A percentile compares a stretch with the other conserved stretches of the same genome.
These are phyloP conservation scores for Aspergillus ustus DNA, from an alignment of 2,329 filamentous ascomycete species.

Conservation along the genomic window DNA sequence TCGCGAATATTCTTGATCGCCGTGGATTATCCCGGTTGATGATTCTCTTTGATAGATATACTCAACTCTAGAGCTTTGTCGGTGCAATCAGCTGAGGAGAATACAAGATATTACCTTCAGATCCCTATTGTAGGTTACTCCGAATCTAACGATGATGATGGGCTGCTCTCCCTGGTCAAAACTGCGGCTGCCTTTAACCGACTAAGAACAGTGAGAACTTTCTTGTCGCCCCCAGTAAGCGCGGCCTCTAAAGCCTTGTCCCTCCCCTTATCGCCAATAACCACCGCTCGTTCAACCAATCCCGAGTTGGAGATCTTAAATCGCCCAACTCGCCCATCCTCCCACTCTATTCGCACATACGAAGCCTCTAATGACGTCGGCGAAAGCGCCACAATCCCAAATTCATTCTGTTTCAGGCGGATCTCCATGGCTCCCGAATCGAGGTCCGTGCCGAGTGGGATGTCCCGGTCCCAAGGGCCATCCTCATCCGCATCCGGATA, in stretches of 20 bases:
- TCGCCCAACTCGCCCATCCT: slow-evolving; percentile 48
- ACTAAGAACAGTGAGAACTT: slow-evolving; percentile 41
- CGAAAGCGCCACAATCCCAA: slow-evolving; percentile 42
- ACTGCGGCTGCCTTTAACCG: slow-evolving; percentile 29
- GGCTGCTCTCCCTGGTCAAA: neutral
- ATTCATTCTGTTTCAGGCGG: slow-evolving; percentile 23
- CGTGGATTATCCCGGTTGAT: slow-evolving; percentile 2
- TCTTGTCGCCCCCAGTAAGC: slow-evolving; percentile 40
- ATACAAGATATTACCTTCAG: neutral
- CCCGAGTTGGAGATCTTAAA: slow-evolving; percentile 49
- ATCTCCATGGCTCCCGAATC: slow-evolving; percentile 16
- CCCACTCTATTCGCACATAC: slow-evolving; percentile 51
- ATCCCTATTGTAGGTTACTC: neutral
- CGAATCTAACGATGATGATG: neutral
- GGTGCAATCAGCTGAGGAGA: neutral
- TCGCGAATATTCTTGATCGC: slow-evolving; percentile 31
- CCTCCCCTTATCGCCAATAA: slow-evolving; percentile 46
- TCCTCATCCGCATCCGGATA: slow-evolving; percentile 24
- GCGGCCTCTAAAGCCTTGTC: slow-evolving; percentile 43
- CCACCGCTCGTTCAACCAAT: slow-evolving; percentile 46
- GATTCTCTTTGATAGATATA: slow-evolving; percentile 25
- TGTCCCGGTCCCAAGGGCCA: slow-evolving; percentile 21
- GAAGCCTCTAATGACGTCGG: slow-evolving; percentile 44
- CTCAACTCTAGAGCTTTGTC: neutral
- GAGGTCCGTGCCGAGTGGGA: slow-evolving; percentile 17